Evolutionary conservation across 2,329 filamentous ascomycete genomes (phyloP), one percentile per base, ranked within the genome.

Genomic region (Penicillium paneum): DNA sequence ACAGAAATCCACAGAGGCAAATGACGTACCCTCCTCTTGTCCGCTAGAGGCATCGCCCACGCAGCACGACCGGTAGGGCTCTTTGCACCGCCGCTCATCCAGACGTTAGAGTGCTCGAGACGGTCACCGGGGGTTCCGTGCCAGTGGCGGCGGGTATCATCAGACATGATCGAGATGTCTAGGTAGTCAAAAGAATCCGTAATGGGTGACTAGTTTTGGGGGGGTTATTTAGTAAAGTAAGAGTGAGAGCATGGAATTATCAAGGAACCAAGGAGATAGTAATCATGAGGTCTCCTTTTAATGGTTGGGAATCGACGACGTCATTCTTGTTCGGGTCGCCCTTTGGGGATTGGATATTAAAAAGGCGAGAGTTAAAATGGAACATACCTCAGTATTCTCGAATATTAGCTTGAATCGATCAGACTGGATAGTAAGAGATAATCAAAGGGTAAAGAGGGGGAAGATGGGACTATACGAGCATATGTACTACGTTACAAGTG

Each of bases 31-130:
- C 68, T 66, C 52, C 70, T 59, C 38, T 58, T 59, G 17, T 39
- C 54, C 49, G 53, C 64, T 39, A 52, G 59, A 5, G 53, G 61
- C 7, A 56, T 55, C 8, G 62, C 64, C 59, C 60, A 65, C 19
- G 63, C 57, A 29, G 67, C 62, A 1, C 63, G 58, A 21, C 54
- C 26, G 2, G 54, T 51, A 12, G 68, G 64, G 7, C 60, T 61
- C 43, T 63, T 67, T 15, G 60, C 57, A 17, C 71, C 71, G 28
- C 71, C 71, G 29, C 50, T 58, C 52, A 70, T 65, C 71, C 70
- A 74, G 55, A 70, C 69, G 46, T 71, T 74, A 36, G 58, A 63
- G 45, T 72, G 71, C 42, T 74, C 67, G 55, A 74, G 54, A 49
- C 71, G 69, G 43, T 71, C 57, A 31, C 71, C 71, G 31, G 64